Evolutionary conservation across 139 green algal species (phyloP), one percentile per base, ranked within the genome.

Genomic region (Chlorella vulgaris): DNA sequence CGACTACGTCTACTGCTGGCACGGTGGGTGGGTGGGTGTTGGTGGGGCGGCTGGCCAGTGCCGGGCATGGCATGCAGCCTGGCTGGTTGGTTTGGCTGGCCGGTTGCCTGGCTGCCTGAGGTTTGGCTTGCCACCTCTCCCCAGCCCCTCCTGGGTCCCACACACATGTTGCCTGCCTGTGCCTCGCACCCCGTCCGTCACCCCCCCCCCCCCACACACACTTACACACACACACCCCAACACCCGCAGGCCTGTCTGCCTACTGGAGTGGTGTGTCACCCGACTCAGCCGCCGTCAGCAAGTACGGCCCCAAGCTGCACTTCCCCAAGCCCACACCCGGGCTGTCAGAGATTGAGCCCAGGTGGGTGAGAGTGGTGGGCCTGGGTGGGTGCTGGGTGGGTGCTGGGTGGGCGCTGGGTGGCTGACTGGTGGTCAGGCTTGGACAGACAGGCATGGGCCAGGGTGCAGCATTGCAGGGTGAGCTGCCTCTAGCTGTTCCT

Each of bases 201-300:
- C 5, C 26, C 2, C 40, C 42, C 28, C n/a, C 36, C 42, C 58
- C 31, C 10, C 13, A 66, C 6, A 66, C 58, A 22, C 10, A 26
- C 58, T 66, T 26, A 66, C 18, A 28, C 31, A 18, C 10, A 66
- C 18, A 22, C 58, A 22, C 13, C 4, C 55, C 6, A 4, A 7
- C 0, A 2, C 38, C 38, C 33, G 29, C 71, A 78, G 71, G 92
- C 24, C 88, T 99, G 83, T 91, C 94, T 3, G 96, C 93, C 18
- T 99, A 99, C 87, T 99, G 96, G 96, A 91, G 88, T 10, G 95
- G 95, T 2, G 88, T 98, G 33, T 91, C 91, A 78, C 91, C 91
- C 24, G 81, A 84, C n/a, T 80, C 51, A 0, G 76, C 65, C n/a
- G 86, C 33, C 2, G 70, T 89, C 22, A 7, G 31, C 24, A 74